A percentile compares a stretch with the other conserved stretches of the same genome.
These are phyloP conservation scores for Ceratobasidium sp. DNA, from an alignment of 1,284 basidiomycete species.

Conservation along the genomic window DNA sequence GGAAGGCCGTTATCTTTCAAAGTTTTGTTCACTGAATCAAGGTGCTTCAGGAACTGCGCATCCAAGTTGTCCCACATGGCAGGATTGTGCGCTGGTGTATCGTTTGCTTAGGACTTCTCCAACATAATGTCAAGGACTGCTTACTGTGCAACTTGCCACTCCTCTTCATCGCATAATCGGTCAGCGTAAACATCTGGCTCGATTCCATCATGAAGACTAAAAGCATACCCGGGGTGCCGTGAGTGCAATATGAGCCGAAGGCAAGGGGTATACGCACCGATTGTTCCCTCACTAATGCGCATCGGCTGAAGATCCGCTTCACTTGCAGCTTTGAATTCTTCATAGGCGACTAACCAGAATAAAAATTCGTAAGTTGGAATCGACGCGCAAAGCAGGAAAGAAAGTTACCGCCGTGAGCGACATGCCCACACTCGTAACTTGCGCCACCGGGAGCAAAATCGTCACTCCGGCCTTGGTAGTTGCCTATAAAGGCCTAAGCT, in stretches of 20 bases:
- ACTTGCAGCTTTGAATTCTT: constrained; percentile 68
- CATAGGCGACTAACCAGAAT: constrained; percentile 62
- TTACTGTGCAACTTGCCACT: constrained; percentile 69
- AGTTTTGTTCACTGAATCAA: constrained; percentile 69
- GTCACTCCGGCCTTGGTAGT: constrained; percentile 72
- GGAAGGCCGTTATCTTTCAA: constrained; percentile 64
- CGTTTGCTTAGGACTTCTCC: background rate
- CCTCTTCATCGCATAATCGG: constrained; percentile 72
- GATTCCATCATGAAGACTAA: constrained; percentile 76
- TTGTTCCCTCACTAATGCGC: constrained; percentile 66
- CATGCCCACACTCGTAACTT: constrained; percentile 63
- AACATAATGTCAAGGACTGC: constrained; percentile 42
- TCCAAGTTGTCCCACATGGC: constrained; percentile 74
- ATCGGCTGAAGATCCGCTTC: constrained; percentile 66
- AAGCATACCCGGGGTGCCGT: background rate
- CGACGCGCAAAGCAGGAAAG: background rate
- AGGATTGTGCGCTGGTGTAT: constrained; percentile 64
- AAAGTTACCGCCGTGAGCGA: constrained; percentile 38
- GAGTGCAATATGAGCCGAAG: background rate
- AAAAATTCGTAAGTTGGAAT: constrained; percentile 2
- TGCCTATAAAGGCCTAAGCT: constrained; percentile 15
- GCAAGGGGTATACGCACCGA: constrained; percentile 59
- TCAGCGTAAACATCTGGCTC: constrained; percentile 71
- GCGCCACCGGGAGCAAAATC: constrained; percentile 70
- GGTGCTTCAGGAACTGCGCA: constrained; percentile 69